Percentiles rank a stretch among this genome's conserved stretches.
Conservation (phyloP, 306 rosid species). For the Rubus parviflorus region DNA sequence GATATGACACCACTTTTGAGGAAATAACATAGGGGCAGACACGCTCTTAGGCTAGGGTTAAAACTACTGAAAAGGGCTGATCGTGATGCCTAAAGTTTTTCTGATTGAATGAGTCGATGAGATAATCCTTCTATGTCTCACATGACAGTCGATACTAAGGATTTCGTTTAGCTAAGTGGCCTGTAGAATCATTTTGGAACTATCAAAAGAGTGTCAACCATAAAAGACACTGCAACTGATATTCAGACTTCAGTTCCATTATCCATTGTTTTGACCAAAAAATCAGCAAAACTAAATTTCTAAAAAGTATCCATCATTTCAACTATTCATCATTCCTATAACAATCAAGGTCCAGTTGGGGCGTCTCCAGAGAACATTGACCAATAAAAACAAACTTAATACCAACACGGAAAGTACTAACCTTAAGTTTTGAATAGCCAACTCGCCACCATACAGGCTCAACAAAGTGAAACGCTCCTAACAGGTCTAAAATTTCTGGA, state of each 20-base stretch:
- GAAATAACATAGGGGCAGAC: background rate
- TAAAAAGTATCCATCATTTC: background rate
- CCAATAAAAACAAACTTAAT: background rate
- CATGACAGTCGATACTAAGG: background rate
- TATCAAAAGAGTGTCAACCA: background rate
- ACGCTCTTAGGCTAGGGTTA: background rate
- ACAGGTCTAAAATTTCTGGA: slow-evolving; percentile 75
- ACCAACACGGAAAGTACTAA: slow-evolving; percentile 23
- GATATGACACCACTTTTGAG: background rate
- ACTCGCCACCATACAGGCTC: slow-evolving; percentile 99
- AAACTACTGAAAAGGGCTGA: background rate
- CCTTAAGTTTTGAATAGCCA: slow-evolving; percentile 94
- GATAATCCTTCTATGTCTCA: background rate
- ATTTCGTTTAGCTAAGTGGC: background rate
- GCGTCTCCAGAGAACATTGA: background rate
- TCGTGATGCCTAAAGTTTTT: background rate
- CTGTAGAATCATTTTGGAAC: background rate
- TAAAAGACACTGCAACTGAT: background rate
- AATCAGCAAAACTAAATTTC: background rate
- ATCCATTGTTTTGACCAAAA: background rate
- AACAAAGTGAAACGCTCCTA: slow-evolving; percentile 79
- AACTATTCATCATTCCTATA: background rate
- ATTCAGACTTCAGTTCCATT: background rate
- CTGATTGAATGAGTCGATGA: background rate
- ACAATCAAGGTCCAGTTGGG: background rate